Base-by-base conservation (phyloP, 1,284 basidiomycete genomes). In the Trametes sp. region DNA sequence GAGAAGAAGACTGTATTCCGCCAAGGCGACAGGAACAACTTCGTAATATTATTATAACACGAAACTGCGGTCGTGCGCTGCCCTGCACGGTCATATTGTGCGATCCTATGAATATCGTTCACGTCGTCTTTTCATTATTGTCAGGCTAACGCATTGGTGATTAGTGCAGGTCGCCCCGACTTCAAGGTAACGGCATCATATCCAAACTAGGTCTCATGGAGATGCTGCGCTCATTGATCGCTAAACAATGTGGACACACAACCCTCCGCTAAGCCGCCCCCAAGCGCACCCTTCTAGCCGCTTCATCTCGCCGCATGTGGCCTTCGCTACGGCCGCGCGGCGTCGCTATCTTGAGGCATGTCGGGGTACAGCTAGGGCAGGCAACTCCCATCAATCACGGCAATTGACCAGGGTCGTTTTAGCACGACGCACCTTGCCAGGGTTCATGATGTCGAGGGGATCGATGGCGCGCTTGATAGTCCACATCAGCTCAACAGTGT, bases 401-500 rank as follows among this genome's bases (percentile, higher is more conserved):
- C 42, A 8, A 41, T 7, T n/a, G n/a, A n/a, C n/a, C n/a, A n/a
- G n/a, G n/a, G n/a, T n/a, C n/a, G n/a, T n/a, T n/a, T n/a, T n/a
- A n/a, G n/a, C n/a, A n/a, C n/a, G n/a, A n/a, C 28, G 11, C 35
- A 59, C 89, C 82, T 94, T 94, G 38, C 89, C 90, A 1, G 93
- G 93, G 73, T 95, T 95, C 77, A 95, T 82, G 63, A 96, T 81
- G 68, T 89, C 85, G 50, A 86, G 69, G 3, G 93, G 93, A 75
- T 95, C 93, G 26, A 95, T 80, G 2, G 87, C 82, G 42, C 77
- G 77, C 76, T 95, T 96, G 66, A 95, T 82, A 7, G 82, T 85
- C 76, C 86, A 86, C 94, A 96, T 95, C 21, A 95, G 77, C 53
- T 86, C 84, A 16, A 95, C 88, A 0, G 93, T 95, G 4, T 86